A percentile compares a stretch with the other conserved stretches of the same genome.
These are phyloP conservation scores for Solanum sitiens DNA, from an alignment of 257 asterid genomes.

Conservation along the genomic window DNA sequence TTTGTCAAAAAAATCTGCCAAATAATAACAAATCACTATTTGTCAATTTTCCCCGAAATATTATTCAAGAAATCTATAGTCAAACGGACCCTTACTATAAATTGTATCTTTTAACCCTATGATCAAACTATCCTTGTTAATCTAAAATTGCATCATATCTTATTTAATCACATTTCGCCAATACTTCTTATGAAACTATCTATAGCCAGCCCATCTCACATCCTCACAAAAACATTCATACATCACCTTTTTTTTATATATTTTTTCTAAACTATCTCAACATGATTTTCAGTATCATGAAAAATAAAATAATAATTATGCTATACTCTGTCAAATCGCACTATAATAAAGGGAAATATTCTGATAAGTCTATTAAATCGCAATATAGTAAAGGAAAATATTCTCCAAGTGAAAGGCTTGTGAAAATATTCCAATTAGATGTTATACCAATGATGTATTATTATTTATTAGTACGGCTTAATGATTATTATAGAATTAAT, in stretches of 20 bases:
- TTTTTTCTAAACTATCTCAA: neutral
- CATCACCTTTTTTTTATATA: neutral
- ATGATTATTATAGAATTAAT: neutral
- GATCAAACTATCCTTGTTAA: no score
- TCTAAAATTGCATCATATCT: neutral
- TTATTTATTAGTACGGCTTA: neutral
- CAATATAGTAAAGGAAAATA: neutral
- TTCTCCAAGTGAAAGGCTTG: neutral
- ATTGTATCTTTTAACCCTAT: no score
- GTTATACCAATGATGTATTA: neutral
- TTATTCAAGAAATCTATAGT: no score
- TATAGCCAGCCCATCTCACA: neutral
- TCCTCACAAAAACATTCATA: neutral
- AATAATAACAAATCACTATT: no score
- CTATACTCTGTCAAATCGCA: neutral
- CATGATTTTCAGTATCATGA: fast-evolving
- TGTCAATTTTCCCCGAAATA: no score
- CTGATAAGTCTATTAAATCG: neutral
- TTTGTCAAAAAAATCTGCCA: no score
- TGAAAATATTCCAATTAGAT: neutral
- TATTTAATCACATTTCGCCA: neutral
- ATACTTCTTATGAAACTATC: neutral
- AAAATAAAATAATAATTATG: neutral
- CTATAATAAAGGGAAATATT: neutral
- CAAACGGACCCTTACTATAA: no score